These are phyloP conservation scores for Rhodomyrtus psidioides DNA, from an alignment of 441 rosid species.

Conservation along the genomic window DNA sequence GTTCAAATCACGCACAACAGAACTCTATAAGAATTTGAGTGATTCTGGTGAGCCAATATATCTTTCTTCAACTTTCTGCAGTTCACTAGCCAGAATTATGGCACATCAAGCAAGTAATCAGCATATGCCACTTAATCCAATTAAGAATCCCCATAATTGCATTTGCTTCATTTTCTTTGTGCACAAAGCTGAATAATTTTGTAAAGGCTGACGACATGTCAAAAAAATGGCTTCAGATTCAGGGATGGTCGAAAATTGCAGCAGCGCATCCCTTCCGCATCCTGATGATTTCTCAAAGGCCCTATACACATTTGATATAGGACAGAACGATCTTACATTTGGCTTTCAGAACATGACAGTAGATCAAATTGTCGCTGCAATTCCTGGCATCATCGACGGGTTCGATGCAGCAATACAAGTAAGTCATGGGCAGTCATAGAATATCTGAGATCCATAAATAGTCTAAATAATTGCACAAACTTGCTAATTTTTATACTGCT, in stretches of 20 bases:
- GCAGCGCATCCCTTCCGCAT: neutral
- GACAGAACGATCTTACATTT: neutral
- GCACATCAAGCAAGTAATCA: neutral
- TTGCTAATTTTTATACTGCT: neutral
- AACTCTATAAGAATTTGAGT: neutral
- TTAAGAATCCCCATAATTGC: neutral
- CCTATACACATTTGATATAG: conserved; percentile 3
- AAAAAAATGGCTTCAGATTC: neutral
- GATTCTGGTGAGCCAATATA: neutral
- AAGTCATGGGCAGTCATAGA: neutral
- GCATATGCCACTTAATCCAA: neutral
- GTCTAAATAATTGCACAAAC: neutral
- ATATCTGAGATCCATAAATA: neutral
- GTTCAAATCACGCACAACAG: neutral
- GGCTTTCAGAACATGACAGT: neutral
- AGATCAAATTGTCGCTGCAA: neutral
- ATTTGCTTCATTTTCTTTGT: neutral
- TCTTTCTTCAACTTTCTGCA: neutral
- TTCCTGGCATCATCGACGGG: neutral
- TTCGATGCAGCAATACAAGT: neutral
- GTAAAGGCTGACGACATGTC: neutral
- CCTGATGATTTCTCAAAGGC: neutral
- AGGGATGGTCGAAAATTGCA: neutral
- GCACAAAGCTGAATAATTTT: neutral
- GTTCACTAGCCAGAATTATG: neutral